Percentiles rank a stretch among this genome's conserved stretches.
Evolutionary conservation across 345 rosid species (phyloP).

Genomic region (Conringia planisiliqua): DNA sequence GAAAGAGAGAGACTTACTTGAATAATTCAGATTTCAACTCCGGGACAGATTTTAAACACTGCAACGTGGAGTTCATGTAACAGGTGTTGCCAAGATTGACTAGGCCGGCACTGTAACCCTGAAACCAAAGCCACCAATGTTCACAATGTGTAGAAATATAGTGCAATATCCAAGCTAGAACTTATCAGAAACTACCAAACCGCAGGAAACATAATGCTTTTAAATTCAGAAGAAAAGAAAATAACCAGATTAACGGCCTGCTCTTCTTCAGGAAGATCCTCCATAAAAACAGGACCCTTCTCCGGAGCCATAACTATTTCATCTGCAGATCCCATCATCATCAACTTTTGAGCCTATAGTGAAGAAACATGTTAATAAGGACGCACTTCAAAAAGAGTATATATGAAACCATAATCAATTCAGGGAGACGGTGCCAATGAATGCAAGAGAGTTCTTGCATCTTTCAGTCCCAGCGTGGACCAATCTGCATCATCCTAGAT

Average conservation of each 20-base stretch:
- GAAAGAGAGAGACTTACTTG: slow-evolving; percentile 41
- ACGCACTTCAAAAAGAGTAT: background rate
- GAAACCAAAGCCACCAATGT: background rate
- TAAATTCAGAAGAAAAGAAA: background rate
- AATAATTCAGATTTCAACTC: slow-evolving; percentile 82
- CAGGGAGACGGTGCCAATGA: background rate
- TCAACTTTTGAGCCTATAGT: slow-evolving; percentile 83
- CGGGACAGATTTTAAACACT: slow-evolving; percentile 97
- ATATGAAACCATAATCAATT: background rate
- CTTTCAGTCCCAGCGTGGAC: slow-evolving; percentile 70
- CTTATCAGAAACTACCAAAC: background rate
- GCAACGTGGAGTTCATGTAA: slow-evolving; percentile 95
- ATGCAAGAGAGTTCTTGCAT: slow-evolving; percentile 36
- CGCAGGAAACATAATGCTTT: background rate
- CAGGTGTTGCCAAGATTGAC: slow-evolving; percentile 94
- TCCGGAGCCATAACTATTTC: slow-evolving; percentile 90
- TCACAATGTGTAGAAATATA: background rate
- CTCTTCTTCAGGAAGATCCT: slow-evolving; percentile 98
- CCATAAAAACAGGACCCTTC: too few relatives aligned
- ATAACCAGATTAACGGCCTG: slow-evolving; percentile 66
- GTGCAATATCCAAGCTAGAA: background rate
- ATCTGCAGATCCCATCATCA: slow-evolving; percentile 99
- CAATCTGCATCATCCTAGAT: slow-evolving; percentile 95
- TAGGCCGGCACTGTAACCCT: slow-evolving; percentile 97
- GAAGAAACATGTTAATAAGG: background rate